Base-by-base conservation (phyloP, 2,329 filamentous ascomycete species). In the Arthrocladium fulminans region DNA sequence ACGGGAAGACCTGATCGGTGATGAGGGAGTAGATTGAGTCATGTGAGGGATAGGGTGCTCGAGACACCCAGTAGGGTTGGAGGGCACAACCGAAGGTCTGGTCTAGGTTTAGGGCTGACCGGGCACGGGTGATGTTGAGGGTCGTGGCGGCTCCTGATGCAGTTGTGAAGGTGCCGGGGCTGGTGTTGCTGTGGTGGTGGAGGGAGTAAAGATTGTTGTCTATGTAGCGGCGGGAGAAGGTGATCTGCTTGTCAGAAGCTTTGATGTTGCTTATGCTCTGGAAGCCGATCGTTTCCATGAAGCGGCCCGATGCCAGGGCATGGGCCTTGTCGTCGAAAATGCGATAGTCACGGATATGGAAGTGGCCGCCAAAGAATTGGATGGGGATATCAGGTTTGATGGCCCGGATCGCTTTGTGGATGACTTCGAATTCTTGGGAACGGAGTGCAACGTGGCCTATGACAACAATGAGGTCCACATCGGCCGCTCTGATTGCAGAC, bases 281-380 rank as follows among this genome's bases (percentile, higher is more conserved):
- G 76, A 92, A 97, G 1, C 90, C 90, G 43, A 97, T 83, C 0
- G 90, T 96, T 70, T 97, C 90, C 73, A 96, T 84, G 65, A 96
- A 97, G 1, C 90, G 79, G 3, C 90, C 90, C 57, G 86, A 92
- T 34, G 88, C 88, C 3, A 97, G 72, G 1, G 83, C 89, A 53
- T 85, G 82, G 0, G 89, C 80, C 47, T 80, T 82, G 32, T 77
- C 76, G 64, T 96, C 90, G 59, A 87, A 96, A 51, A 76, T 79
- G 34, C 79, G 79, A 57, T 87, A 86, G 62, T 96, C 88, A 7
- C 90, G 81, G 40, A 96, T 87, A 62, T 97, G 90, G 1, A 81
- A 81, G 61, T 97, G 90, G 0, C 90, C 90, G 7, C 87, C 90
- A 52, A 97, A 92, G 67, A 96, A 88, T 51, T 86, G 84, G 49